Base-by-base conservation (phyloP, 2,329 filamentous ascomycete species). In the Curvularia verruculosa region DNA sequence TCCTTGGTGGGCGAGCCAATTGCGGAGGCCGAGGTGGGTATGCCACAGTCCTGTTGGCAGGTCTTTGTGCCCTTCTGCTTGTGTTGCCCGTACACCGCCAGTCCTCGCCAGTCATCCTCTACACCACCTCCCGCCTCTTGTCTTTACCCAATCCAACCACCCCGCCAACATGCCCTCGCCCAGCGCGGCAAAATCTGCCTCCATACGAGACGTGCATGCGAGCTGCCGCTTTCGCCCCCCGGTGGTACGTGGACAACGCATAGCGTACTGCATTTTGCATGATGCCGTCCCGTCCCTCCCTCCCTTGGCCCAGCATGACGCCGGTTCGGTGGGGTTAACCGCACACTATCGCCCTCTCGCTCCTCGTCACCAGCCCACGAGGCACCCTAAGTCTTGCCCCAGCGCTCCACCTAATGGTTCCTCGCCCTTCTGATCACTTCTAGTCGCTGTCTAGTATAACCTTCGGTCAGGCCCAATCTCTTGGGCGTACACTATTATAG, bases 81-180 rank as follows among this genome's bases (percentile, higher is more conserved):
- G n/a, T 50, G 18, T 31, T 36, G 47, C 52, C 58, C 51, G 39
- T 31, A 36, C 23, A 40, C 44, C 23, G 28, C 40, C 41, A 64
- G 66, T 66, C 69, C 70, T 68, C 67, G 65, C 70, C 63, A 72
- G 67, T 72, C 65, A 54, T 59, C 58, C 57, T 64, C 52, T 48
- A 58, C 50, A 24, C 52, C 50, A 24, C 52, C 28, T 18, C 41
- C 19, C 40, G 39, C 39, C 39, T 12, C 39, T 23, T 13, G 39
- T 2, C 28, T 23, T 44, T 37, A 23, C 34, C 59, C 56, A 61
- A 62, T 57, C 49, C 40, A 40, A 48, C 40, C 54, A 43, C 36
- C 51, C 18, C 49, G 26, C 37, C 28, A 48, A 23, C 52, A 52
- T 55, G 6, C 59, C 64, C 61, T 66, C 59, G 65, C 61, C 59